A percentile compares a stretch with the other conserved stretches of the same genome.
These are phyloP conservation scores for Aegilops speltoides DNA, from an alignment of 176 grass and related monocot genomes.

Conservation along the genomic window DNA sequence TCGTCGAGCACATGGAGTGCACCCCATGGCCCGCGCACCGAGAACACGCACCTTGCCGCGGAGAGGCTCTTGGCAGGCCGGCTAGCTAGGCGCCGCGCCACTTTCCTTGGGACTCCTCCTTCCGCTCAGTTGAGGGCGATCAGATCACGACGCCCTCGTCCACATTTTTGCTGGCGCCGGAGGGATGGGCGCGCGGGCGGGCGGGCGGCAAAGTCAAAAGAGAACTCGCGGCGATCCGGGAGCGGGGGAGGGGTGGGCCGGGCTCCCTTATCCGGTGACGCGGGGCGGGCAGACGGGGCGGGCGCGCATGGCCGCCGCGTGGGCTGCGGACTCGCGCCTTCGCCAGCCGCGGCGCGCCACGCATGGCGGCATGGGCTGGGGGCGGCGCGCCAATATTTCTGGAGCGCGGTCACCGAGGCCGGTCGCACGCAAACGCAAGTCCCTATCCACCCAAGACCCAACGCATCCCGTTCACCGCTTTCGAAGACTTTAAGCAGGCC, in stretches of 20 bases:
- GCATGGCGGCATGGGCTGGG: neutral
- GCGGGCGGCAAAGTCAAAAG: neutral
- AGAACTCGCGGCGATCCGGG: constrained; percentile 21
- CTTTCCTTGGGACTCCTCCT: neutral
- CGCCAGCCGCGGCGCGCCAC: neutral
- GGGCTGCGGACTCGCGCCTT: neutral
- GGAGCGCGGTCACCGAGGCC: constrained; percentile 4
- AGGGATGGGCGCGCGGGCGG: neutral
- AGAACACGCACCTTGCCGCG: neutral
- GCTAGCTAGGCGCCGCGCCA: neutral
- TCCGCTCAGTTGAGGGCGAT: neutral
- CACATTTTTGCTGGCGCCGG: neutral
- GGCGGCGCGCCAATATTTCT: neutral
- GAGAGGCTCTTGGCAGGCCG: neutral
- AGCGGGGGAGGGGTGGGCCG: neutral
- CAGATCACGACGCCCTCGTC: neutral
- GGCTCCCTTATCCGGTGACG: constrained; percentile 31
- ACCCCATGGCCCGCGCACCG: neutral
- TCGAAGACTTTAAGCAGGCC: neutral
- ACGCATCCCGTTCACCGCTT: neutral
- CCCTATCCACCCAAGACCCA: neutral
- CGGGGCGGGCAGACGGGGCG: neutral
- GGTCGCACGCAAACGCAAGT: neutral
- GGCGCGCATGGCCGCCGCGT: constrained; percentile 46
- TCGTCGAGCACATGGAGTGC: neutral